These are phyloP conservation scores for Fraxinus albicans DNA, from an alignment of 305 asterid genomes.

Conservation along the genomic window DNA sequence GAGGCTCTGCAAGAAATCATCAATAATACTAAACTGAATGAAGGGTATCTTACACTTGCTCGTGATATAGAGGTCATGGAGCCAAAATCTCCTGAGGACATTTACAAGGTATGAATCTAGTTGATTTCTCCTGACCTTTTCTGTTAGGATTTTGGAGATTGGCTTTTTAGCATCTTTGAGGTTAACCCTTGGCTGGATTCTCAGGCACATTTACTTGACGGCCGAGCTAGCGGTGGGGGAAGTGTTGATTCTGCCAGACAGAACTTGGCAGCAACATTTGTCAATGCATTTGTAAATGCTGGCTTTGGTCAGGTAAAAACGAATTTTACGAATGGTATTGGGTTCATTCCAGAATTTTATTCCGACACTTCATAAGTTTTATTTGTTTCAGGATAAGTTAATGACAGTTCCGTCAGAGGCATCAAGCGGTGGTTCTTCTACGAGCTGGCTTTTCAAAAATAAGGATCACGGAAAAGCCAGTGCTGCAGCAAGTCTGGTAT, in stretches of 20 bases:
- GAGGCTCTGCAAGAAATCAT: slow-evolving; percentile 77
- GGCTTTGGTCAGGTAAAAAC: slow-evolving; percentile 90
- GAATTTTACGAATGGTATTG: slow-evolving; percentile 1
- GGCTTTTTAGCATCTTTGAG: slow-evolving; percentile 3
- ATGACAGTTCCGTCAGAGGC: slow-evolving; percentile 88
- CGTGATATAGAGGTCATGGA: slow-evolving; percentile 99
- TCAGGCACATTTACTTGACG: slow-evolving; percentile 96
- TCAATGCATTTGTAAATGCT: slow-evolving; percentile 97
- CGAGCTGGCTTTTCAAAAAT: slow-evolving; percentile 95
- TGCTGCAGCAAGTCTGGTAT: slow-evolving; percentile 98
- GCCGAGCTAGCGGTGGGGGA: slow-evolving; percentile 91
- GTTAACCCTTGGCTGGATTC: slow-evolving; percentile 12
- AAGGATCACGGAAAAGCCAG: slow-evolving; percentile 96
- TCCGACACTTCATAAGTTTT: slow-evolving; percentile 1
- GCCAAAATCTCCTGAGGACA: slow-evolving; percentile 96
- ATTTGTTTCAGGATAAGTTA: slow-evolving; percentile 72
- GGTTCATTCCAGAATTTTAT: not conserved
- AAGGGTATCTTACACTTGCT: slow-evolving; percentile 97
- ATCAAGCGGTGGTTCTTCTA: slow-evolving; percentile 72
- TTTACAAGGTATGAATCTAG: slow-evolving; percentile 67
- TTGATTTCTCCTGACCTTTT: slow-evolving; percentile 1
- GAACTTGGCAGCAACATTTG: slow-evolving; percentile 98
- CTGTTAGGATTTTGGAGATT: not conserved
- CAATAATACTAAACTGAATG: slow-evolving; percentile 76
- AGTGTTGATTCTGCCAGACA: slow-evolving; percentile 97